Evolutionary conservation across 306 rosid genomes (phyloP).

Genomic region (Casuarina cunninghamiana): DNA sequence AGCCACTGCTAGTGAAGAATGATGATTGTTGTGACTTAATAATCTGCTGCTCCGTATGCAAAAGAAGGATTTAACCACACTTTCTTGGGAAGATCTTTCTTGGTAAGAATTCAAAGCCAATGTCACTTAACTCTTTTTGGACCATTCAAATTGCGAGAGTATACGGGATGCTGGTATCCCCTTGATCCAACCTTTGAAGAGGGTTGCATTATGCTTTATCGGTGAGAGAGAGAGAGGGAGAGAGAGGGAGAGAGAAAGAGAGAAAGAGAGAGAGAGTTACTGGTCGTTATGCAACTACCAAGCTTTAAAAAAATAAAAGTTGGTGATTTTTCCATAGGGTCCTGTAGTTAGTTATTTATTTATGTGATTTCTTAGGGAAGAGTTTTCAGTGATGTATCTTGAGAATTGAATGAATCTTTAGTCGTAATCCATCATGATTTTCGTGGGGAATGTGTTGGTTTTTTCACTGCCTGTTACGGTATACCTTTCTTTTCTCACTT

Average conservation of each 20-base stretch:
- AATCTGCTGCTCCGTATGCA: background rate
- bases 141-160: background rate
- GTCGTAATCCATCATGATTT: no score
- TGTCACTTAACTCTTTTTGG: background rate
- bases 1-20: constrained; percentile 31
- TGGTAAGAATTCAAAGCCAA: background rate
- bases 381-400: no score
- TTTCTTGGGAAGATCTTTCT: background rate
- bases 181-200: background rate
- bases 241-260: background rate
- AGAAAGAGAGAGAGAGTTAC: background rate
- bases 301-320: background rate
- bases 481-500: no score
- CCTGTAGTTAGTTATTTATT: no score
- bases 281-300: background rate
- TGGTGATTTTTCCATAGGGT: background rate
- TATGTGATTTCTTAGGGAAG: no score
- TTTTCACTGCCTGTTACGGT: no score
- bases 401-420: no score
- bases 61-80: background rate
- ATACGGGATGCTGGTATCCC: background rate
- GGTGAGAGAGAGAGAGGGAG: background rate
- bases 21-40: constrained; percentile 23
- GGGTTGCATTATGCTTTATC: background rate
- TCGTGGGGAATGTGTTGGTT: no score